Base-by-base conservation (phyloP, 2,329 filamentous ascomycete species). In the Colletotrichum sidae region DNA sequence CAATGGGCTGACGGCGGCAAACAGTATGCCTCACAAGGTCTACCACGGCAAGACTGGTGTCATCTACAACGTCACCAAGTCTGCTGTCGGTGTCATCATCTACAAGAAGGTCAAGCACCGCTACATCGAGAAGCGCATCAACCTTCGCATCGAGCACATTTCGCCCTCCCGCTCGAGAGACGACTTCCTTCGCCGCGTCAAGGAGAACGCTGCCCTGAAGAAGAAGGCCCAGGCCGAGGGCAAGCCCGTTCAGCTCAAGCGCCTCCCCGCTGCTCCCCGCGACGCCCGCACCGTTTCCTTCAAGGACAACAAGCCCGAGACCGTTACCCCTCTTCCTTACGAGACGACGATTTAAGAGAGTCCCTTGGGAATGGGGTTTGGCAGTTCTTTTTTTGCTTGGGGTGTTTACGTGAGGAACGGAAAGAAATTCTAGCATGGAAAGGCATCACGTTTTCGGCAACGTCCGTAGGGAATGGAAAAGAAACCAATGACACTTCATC, bases 111-210 rank as follows among this genome's bases (percentile, higher is more conserved):
- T 99, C 82, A 94, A 94, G 86, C 96, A 98, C 91, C 92, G 95
- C 79, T 99, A 97, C 90, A 88, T 99, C 82, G 96, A 99, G 92
- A 99, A 99, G 94, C 95, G 96, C 83, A 90, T 99, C 88, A 98
- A 97, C 90, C 88, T 99, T 86, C 93, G 96, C 81, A 85, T 98
- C 84, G 96, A 99, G 91, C 96, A 99, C 91, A 89, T 99, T 84
- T 85, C 86, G 79, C 92, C 92, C 80, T 98, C 95, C 75, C 92
- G 96, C 82, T 98, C 95, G 78, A 90, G 96, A 80, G 95, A 98
- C 78, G 95, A 96, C 83, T 98, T 99, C 89, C 84, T 98, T 78
- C 90, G 88, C 86, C 92, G 95, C 79, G 95, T 99, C 83, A 98
- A 98, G 93, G 85, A 89, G 80, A 98, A 98, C 87, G 94, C 94